Evolutionary conservation across 345 rosid genomes (phyloP).

Genomic region (Citrus cavaleriei): DNA sequence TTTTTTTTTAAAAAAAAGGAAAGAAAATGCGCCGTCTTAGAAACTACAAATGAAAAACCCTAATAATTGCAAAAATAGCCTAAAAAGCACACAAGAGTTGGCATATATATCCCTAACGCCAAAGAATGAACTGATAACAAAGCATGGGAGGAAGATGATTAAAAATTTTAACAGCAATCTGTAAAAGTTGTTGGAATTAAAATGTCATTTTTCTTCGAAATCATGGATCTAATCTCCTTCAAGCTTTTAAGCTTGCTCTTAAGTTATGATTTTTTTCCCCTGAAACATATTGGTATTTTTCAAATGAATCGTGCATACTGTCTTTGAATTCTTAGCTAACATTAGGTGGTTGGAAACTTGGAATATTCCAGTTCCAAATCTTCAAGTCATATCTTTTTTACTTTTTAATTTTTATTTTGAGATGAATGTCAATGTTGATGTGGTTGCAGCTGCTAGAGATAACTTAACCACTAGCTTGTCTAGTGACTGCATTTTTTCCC

Average conservation of each 20-base stretch:
- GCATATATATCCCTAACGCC: neutral
- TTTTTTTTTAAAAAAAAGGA: no score
- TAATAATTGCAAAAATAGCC: no score
- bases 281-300: neutral
- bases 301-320: conserved; percentile 7
- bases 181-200: neutral
- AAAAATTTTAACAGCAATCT: neutral
- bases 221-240: conserved; percentile 2
- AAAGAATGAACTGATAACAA: neutral
- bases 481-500: conserved; percentile 1
- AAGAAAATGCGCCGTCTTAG: no score
- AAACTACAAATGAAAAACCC: no score
- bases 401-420: neutral
- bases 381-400: neutral
- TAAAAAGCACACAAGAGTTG: no score
- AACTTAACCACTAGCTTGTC: neutral
- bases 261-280: neutral
- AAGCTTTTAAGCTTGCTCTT: neutral
- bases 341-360: conserved; percentile 7
- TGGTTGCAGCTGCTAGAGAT: neutral
- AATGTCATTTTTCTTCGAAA: neutral
- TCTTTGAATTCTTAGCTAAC: conserved; percentile 16
- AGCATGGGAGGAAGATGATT: neutral
- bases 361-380: neutral
- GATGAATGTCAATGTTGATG: neutral